Base-by-base conservation (phyloP, 345 rosid species). In the Lepidium aucheri region DNA sequence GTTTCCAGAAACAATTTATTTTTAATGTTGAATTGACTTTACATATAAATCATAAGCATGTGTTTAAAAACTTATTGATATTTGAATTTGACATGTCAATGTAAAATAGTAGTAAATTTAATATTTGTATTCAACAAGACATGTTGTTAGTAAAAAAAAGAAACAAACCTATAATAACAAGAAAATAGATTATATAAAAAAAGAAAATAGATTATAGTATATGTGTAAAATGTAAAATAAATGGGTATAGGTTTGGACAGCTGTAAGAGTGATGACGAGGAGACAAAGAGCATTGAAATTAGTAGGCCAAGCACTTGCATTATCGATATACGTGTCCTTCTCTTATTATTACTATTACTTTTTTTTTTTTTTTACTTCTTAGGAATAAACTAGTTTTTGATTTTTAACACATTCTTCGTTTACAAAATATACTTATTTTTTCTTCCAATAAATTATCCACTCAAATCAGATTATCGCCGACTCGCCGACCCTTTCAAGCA, bases 231-330 rank as follows among this genome's bases (percentile, higher is more conserved):
- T 39, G 14, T 53, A 53, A 6, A 30, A 24, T 67, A 45, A 67
- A 68, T 46, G 57, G 11, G 44, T 18, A 17, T 50, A 7, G 24
- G 67, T 50, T 59, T 43, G 18, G 63, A 81, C 89, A 80, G 85
- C 85, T 84, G 85, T 70, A 36, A 53, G 74, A 79, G 68, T 70
- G 72, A 70, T 9, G 79, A 65, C 13, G 2, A 54, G 85, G 82
- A 68, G 82, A 86, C 82, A 80, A 22, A 50, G 61, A 53, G 76
- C 78, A 71, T 79, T 79, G 55, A 79, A 79, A 68, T 67, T 20
- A 22, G 65, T 15, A 34, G 77, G 39, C 63, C 62, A 16, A 50
- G 43, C 65, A 56, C 13, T 12, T 24, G 49, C 13, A 11, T 46
- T 67, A 35, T 55, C 28, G 39, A 54, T 15, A 35, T n/a, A 35